phyloP scores from a whole-genome alignment of 768 basidiomycete genomes.

The Suillus cothurnatus region DNA sequence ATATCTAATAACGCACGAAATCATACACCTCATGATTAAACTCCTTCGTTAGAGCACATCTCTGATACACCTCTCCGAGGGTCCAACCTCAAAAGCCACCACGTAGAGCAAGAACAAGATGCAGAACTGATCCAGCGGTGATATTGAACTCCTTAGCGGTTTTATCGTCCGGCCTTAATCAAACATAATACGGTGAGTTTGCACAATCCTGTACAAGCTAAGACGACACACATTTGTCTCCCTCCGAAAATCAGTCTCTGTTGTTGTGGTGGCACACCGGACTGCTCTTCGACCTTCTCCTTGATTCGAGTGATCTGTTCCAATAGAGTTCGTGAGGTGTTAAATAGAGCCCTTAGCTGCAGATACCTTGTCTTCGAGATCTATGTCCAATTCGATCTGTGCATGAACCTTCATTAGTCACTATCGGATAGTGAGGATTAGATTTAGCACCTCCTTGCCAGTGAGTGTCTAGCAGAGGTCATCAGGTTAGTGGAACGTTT shows the following conservation, averaged over 20 bases:
- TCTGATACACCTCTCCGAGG: constrained; percentile 6
- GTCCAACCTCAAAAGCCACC: constrained; percentile 63
- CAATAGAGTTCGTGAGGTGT: constrained; percentile 8
- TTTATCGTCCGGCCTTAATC: constrained; percentile 87
- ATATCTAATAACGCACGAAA: constrained; percentile 32
- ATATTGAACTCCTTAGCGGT: constrained; percentile 84
- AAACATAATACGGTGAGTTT: constrained; percentile 6
- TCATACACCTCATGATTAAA: constrained; percentile 20
- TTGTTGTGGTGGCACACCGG: constrained; percentile 94
- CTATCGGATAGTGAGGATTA: constrained; percentile 2
- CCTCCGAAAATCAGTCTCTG: constrained; percentile 93
- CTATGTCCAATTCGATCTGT: constrained; percentile 95
- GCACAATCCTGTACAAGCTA: neutral
- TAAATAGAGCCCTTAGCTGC: neutral
- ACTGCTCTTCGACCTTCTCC: constrained; percentile 98
- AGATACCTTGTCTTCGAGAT: constrained; percentile 78
- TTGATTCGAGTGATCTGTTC: constrained; percentile 89
- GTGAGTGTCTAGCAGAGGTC: constrained; percentile 74
- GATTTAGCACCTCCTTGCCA: constrained; percentile 82
- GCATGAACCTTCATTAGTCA: constrained; percentile 14
- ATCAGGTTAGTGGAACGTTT: constrained; percentile 5
- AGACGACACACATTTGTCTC: constrained; percentile 78
- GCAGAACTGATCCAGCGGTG: constrained; percentile 82
- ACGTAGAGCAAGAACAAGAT: constrained; percentile 93
- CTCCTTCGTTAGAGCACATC: constrained; percentile 5